Percentiles rank a stretch among this genome's conserved stretches.
Evolutionary conservation across 2,329 filamentous ascomycete species (phyloP).

Genomic region (Fusarium mexicanum): DNA sequence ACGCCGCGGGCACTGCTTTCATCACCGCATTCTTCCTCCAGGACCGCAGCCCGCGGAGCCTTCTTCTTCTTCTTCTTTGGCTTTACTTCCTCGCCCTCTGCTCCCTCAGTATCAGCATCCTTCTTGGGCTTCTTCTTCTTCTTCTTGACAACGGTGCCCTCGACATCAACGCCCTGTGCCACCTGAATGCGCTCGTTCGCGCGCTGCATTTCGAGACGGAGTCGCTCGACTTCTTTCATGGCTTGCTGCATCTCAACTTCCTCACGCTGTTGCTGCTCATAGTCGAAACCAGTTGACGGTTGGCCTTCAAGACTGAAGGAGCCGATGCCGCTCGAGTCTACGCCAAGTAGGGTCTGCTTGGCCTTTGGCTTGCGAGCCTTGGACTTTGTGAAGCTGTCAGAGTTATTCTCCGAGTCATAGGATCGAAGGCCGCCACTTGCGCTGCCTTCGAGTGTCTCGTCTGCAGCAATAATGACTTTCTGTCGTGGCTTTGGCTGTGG

Average conservation of each 20-base stretch:
- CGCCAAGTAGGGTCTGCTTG: conserved; percentile 76
- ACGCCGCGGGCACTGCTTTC: conserved; percentile 29
- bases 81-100: conserved; percentile 30
- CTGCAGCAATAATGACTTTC: conserved; percentile 73
- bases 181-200: conserved; percentile 79
- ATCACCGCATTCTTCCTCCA: conserved; percentile 30
- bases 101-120: conserved; percentile 20
- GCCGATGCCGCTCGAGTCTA: conserved; percentile 86
- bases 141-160: conserved; percentile 75
- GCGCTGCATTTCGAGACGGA: conserved; percentile 89
- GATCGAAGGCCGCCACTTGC: conserved; percentile 57
- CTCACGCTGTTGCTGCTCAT: conserved; percentile 76
- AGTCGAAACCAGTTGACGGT: conserved; percentile 58
- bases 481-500: conserved; percentile 59
- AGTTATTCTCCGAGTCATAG: conserved; percentile 65
- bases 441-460: conserved; percentile 74
- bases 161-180: conserved; percentile 72
- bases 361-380: conserved; percentile 63
- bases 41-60: conserved; percentile 18
- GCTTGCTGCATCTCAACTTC: conserved; percentile 90
- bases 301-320: conserved; percentile 71
- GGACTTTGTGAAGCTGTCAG: conserved; percentile 59
- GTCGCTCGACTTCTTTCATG: conserved; percentile 85
- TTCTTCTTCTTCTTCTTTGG: conserved; percentile 50
- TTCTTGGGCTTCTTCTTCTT: conserved; percentile 65